These are phyloP conservation scores for Hyaloscypha bicolor DNA, from an alignment of 495 filamentous ascomycete genomes.

Conservation along the genomic window DNA sequence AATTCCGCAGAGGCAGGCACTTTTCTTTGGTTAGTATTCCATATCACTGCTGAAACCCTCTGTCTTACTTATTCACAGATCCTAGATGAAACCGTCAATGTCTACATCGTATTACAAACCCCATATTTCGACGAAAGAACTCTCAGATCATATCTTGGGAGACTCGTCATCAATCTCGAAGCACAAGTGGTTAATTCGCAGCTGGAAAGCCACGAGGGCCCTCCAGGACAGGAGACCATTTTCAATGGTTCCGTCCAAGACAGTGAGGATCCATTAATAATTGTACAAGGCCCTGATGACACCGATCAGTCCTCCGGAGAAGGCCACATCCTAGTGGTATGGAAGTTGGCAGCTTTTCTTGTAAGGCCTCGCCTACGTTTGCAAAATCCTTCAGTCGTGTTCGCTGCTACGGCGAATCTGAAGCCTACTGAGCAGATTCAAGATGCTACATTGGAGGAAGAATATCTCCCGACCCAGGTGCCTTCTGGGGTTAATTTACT, in stretches of 20 bases:
- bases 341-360: constrained; percentile 78
- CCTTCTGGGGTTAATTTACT: constrained; percentile 81
- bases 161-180: constrained; percentile 70
- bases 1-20: constrained; percentile 48
- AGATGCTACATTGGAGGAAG: constrained; percentile 54
- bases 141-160: constrained; percentile 60
- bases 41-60: constrained; percentile 30
- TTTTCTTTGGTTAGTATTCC: constrained; percentile 68
- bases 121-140: constrained; percentile 61
- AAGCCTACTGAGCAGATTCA: constrained; percentile 57
- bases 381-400: constrained; percentile 75
- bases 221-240: constrained; percentile 64
- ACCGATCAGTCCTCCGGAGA: constrained; percentile 31
- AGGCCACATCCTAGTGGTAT: constrained; percentile 69
- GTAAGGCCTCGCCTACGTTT: constrained; percentile 76
- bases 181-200: constrained; percentile 68
- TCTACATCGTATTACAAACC: constrained; percentile 72
- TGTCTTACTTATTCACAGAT: constrained; percentile 66
- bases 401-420: constrained; percentile 72
- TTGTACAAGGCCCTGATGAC: constrained; percentile 57
- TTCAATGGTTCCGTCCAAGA: constrained; percentile 63
- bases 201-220: constrained; percentile 42
- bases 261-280: constrained; percentile 61
- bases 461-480: constrained; percentile 75
- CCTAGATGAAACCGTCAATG: constrained; percentile 76